These are phyloP conservation scores for Bruguiera parviflora DNA, from an alignment of 345 rosid genomes.

Conservation along the genomic window DNA sequence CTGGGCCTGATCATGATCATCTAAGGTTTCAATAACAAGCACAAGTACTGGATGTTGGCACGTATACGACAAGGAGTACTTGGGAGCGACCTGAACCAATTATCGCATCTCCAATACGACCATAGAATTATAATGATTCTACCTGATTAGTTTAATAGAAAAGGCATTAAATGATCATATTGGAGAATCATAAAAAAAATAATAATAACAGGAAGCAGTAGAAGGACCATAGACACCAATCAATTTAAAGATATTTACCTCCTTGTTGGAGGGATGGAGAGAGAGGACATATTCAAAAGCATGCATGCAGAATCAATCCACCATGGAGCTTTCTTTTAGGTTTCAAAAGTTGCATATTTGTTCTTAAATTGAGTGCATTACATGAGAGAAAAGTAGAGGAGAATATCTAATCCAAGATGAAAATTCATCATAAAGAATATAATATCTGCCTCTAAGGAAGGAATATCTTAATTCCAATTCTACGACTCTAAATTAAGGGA, in stretches of 20 bases:
- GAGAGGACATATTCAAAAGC: conserved; percentile 29
- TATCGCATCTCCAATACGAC: neutral
- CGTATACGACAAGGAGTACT: conserved; percentile 19
- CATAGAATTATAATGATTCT: conserved; percentile 19
- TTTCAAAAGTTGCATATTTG: conserved; percentile 59
- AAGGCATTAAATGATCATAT: neutral
- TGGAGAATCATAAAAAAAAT: neutral
- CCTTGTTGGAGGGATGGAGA: conserved; percentile 20
- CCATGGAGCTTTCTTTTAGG: conserved; percentile 51
- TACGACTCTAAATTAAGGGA: conserved; percentile 75
- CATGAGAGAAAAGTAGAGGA: conserved; percentile 14
- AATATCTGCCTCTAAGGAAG: conserved; percentile 54
- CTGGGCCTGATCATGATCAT: too few relatives aligned
- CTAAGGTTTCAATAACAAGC: neutral
- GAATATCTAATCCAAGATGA: conserved; percentile 49
- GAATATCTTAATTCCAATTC: conserved; percentile 83
- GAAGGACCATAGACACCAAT: conserved; percentile 24
- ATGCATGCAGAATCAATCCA: conserved; percentile 38
- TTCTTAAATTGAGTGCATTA: conserved; percentile 47
- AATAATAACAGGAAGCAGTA: neutral
- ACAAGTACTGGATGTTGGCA: conserved; percentile 17
- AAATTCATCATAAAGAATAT: conserved; percentile 42
- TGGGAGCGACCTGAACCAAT: conserved; percentile 14
- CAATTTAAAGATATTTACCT: neutral
- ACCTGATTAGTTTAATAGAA: conserved; percentile 24